A percentile compares a stretch with the other conserved stretches of the same genome.
Evolutionary conservation across 768 basidiomycete species (phyloP).

Genomic region (Sarcomyxa edulis): DNA sequence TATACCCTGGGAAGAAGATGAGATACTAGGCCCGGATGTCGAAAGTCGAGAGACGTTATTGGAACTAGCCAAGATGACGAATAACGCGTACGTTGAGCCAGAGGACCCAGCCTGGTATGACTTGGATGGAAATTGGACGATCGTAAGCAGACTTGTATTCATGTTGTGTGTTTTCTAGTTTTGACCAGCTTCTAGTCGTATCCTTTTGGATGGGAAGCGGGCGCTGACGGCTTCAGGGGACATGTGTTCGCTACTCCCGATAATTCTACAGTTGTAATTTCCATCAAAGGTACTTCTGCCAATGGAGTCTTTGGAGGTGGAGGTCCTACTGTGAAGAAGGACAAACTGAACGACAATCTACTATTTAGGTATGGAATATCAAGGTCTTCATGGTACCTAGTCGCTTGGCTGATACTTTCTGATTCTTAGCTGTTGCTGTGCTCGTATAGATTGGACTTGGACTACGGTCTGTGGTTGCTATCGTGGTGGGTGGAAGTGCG

Average conservation of each 20-base stretch:
- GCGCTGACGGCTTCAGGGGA: slow-evolving; percentile 83
- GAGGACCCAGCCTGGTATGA: slow-evolving; percentile 75
- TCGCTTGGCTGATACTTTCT: too few species aligned
- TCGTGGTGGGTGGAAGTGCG: slow-evolving; percentile 74
- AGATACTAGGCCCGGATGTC: slow-evolving; percentile 71
- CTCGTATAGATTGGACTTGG: slow-evolving; percentile 90
- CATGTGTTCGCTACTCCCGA: slow-evolving; percentile 84
- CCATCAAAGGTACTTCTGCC: slow-evolving; percentile 91
- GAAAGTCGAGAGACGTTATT: slow-evolving; percentile 71
- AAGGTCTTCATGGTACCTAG: too few species aligned
- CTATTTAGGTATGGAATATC: too few species aligned
- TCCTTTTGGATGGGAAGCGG: slow-evolving; percentile 91
- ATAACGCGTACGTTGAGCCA: slow-evolving; percentile 78
- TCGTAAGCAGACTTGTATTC: slow-evolving; percentile 26
- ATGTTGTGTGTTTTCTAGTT: slow-evolving; percentile 8
- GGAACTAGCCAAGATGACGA: slow-evolving; percentile 90
- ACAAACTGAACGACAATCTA: slow-evolving; percentile 91
- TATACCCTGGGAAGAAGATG: slow-evolving; percentile 70
- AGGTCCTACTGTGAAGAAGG: slow-evolving; percentile 84
- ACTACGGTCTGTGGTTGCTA: slow-evolving; percentile 90
- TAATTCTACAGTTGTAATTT: slow-evolving; percentile 79
- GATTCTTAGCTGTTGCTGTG: slow-evolving; percentile 97
- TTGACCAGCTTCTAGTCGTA: slow-evolving; percentile 39
- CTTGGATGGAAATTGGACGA: slow-evolving; percentile 59
- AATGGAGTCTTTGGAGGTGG: slow-evolving; percentile 58